Evolutionary conservation across 129 eudicot species (phyloP), one percentile per base, ranked within the genome.

Genomic region (Tagetes patula): DNA sequence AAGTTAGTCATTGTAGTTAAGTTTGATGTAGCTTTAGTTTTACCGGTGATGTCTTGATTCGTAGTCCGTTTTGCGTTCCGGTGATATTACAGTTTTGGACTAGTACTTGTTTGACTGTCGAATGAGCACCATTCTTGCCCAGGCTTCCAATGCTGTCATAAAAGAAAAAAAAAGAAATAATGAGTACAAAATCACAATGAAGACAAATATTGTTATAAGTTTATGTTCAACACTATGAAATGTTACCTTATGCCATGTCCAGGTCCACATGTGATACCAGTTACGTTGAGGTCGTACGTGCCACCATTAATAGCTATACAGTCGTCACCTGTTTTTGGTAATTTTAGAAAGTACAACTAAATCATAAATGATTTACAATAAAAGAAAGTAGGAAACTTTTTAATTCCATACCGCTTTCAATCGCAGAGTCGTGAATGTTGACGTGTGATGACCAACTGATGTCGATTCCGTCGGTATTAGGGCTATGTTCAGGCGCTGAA

Each of bases 31-130:
- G 9, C 6, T 49, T 6, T 61, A 43, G 41, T 9, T 52, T 41
- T 77, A 84, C 88, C 83, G 75, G 80, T 79, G 77, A 78, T 12
- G 87, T 86, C 50, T 86, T 86, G 74, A 86, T 86, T 65, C 87
- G 77, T 37, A 80, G 36, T 39, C 91, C 91, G 72, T 83, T 83
- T 50, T 14, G 6, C 20, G 82, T 66, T 54, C 77, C 77, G 2
- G 72, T 72, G 42, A 86, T 43, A 43, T 54, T 81, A 71, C 91
- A 81, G 5, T 76, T 42, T 50, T 38, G 60, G 4, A 86, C 84
- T 10, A 8, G 64, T 33, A 83, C 59, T 13, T 60, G 32, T 73
- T 78, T 79, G 47, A 86, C 91, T 46, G 42, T 66, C 0, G 72
- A 77, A 49, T 33, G 5, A 8, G 10, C 32, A 33, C 75, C 79